These are phyloP conservation scores for Wallacemonas rigidus DNA, from an alignment of 208 protist species.

Conservation along the genomic window DNA sequence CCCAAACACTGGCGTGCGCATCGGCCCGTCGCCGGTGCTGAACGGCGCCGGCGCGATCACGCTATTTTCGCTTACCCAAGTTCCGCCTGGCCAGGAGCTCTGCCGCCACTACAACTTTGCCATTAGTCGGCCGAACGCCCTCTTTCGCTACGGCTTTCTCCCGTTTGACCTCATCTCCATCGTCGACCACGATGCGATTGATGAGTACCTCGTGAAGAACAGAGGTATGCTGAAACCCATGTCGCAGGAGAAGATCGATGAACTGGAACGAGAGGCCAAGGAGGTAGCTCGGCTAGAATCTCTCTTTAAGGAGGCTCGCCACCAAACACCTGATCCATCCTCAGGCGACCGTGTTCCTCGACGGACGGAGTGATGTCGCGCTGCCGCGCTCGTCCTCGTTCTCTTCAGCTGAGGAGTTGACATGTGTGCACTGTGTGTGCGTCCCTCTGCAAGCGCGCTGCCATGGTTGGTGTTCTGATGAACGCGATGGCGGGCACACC, in stretches of 20 bases:
- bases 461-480: too few species aligned
- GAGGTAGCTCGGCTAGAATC: conserved; percentile 70
- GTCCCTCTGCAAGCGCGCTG: too few species aligned
- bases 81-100: conserved; percentile 79
- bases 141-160: conserved; percentile 91
- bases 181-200: conserved; percentile 79
- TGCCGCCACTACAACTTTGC: conserved; percentile 94
- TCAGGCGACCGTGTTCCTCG: conserved; percentile 23
- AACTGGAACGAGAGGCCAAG: conserved; percentile 27
- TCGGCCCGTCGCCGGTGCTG: conserved; percentile 58
- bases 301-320: conserved; percentile 65
- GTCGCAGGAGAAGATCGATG: conserved; percentile 51
- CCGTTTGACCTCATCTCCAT: conserved; percentile 91
- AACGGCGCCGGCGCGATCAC: conserved; percentile 70
- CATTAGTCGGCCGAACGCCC: conserved; percentile 68
- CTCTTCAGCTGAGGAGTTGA: too few species aligned
- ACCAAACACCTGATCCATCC: conserved; percentile 15
- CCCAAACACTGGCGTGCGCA: conserved; percentile 71
- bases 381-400: background rate
- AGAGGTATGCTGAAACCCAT: conserved; percentile 55
- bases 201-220: conserved; percentile 74
- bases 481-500: too few species aligned
- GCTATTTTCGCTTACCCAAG: conserved; percentile 66
- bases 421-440: too few species aligned
- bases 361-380: conserved; percentile 19